Evolutionary conservation across 306 rosid genomes (phyloP), one percentile per base, ranked within the genome.

Genomic region (Abrus pulchellus): DNA sequence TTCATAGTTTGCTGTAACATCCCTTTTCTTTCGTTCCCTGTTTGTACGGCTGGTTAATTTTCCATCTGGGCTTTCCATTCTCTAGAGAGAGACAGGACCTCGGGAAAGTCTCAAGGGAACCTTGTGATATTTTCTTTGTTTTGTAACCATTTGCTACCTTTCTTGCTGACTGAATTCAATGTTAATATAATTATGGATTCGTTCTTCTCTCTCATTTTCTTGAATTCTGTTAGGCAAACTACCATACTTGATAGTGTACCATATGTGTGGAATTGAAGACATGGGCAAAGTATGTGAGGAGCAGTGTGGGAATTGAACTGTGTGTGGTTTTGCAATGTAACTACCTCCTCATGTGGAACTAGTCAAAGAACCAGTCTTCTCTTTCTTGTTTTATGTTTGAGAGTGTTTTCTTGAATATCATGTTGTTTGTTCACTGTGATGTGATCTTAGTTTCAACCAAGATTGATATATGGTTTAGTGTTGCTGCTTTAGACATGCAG

Each of bases 321-420:
- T 20, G 20, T 20, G 20, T 20, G 20, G 20, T 20, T 20, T 20
- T 20, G 20, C 20, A 20, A 20, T 20, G 20, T 20, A 20, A 20
- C 20, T 20, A 20, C 20, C 20, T 20, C 20, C 20, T 20, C 20
- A 20, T 20, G 20, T 20, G 20, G 20, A 20, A 20, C 20, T 20
- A 20, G 20, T 20, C 20, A 7, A 13, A 38, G 45, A 67, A 32
- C 50, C 52, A 12, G 7, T 44, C 28, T 12, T 5, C 13, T 60
- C 10, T 32, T 32, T n/a, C 5, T 13, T 63, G 49, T 75, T 11
- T 11, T 52, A 32, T 76, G 54, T 36, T 50, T 36, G 3, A 9
- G 68, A 41, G 14, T 79, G 29, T 32, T 79, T 36, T 55, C 38
- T 79, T 43, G 5, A 33, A 72, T 36, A 34, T 28, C 20, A 30